A percentile compares a stretch with the other conserved stretches of the same genome.
Conservation (phyloP, 768 basidiomycete genomes). For the Lactarius pseudohatsudake region DNA sequence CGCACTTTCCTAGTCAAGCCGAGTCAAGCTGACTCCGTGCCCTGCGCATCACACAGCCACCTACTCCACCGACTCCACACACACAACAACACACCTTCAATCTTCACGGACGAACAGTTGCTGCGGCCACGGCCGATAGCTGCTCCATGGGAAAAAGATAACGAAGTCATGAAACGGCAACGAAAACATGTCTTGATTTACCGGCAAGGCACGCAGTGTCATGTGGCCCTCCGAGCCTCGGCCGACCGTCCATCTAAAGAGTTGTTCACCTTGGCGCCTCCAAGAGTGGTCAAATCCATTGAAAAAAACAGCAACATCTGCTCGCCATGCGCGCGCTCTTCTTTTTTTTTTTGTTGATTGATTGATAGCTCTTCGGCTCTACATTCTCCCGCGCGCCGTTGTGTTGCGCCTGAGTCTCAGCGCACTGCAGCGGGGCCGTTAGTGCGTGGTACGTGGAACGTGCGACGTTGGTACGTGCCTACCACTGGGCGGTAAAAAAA, state of each 20-base stretch:
- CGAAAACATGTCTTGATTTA: not conserved
- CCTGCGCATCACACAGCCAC: not conserved
- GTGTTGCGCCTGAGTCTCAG: not conserved
- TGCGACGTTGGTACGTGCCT: not conserved
- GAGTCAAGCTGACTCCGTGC: not conserved
- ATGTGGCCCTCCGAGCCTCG: not conserved
- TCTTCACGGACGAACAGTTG: not conserved
- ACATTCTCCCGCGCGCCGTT: not conserved
- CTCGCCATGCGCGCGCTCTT: not conserved
- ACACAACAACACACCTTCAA: no score
- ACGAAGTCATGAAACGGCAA: not conserved
- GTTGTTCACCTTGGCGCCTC: not conserved
- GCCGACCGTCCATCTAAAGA: not conserved
- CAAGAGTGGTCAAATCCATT: not conserved
- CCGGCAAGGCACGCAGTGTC: not conserved
- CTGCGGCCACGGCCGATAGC: not conserved
- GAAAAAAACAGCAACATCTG: not conserved
- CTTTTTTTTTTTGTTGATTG: not conserved
- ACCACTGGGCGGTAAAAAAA: not conserved
- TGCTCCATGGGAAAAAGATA: not conserved
- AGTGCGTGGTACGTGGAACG: slow-evolving; percentile 6
- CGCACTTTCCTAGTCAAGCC: not conserved
- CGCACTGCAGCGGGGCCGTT: slow-evolving; percentile 21
- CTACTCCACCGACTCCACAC: not conserved
- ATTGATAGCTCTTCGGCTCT: not conserved